A percentile compares a stretch with the other conserved stretches of the same genome.
Conservation (phyloP, 2,329 filamentous ascomycete species). For the Ophiostoma ips region DNA sequence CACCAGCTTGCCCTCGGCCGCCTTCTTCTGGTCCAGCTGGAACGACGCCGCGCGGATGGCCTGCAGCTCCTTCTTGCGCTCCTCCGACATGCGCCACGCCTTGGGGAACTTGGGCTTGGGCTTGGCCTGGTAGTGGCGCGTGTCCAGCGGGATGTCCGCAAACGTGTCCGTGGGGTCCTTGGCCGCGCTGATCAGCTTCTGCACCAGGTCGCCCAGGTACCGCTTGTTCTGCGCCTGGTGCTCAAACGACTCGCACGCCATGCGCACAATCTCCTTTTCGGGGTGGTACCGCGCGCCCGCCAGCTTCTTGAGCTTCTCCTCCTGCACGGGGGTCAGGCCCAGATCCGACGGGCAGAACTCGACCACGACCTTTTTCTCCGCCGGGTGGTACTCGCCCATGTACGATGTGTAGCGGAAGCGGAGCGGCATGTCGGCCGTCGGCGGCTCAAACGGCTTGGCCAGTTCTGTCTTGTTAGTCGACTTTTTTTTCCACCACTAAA, state of each 20-base stretch:
- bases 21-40: conserved; percentile 39
- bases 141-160: conserved; percentile 77
- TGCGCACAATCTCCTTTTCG: conserved; percentile 64
- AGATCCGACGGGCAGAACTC: conserved; percentile 72
- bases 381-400: conserved; percentile 85
- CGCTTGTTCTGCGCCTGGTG: conserved; percentile 93
- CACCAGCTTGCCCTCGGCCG: conserved; percentile 42
- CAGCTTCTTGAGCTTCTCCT: conserved; percentile 75
- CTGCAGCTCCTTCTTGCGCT: conserved; percentile 53
- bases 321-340: conserved; percentile 51
- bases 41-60: conserved; percentile 38
- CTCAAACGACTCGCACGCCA: conserved; percentile 80
- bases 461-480: conserved; percentile 42
- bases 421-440: conserved; percentile 53
- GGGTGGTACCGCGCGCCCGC: conserved; percentile 80
- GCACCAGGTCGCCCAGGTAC: conserved; percentile 70
- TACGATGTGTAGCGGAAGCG: conserved; percentile 96
- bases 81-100: conserved; percentile 65
- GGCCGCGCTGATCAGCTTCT: conserved; percentile 59
- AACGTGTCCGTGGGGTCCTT: conserved; percentile 71
- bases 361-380: conserved; percentile 84
- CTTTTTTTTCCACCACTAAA: neutral
- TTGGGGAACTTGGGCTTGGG: conserved; percentile 58
- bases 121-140: conserved; percentile 67
- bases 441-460: conserved; percentile 65